Percentiles rank a stretch among this genome's conserved stretches.
These are phyloP conservation scores for Endoconidiophora polonica DNA, from an alignment of 2,329 filamentous ascomycete genomes.

Conservation along the genomic window DNA sequence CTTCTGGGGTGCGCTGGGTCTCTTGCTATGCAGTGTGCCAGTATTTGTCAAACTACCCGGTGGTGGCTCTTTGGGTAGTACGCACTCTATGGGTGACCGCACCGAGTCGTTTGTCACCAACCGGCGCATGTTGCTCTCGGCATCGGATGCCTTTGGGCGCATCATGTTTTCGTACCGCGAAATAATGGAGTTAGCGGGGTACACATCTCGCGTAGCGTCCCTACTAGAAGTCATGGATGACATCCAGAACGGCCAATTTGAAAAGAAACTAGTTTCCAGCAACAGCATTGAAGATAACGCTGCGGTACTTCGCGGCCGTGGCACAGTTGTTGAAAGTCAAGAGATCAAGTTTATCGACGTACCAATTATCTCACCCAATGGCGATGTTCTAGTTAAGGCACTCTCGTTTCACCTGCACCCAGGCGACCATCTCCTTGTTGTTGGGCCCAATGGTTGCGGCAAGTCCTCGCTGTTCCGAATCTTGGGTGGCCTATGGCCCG, in stretches of 20 bases:
- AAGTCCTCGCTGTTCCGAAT: slow-evolving; percentile 96
- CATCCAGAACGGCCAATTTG: slow-evolving; percentile 73
- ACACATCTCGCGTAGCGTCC: slow-evolving; percentile 81
- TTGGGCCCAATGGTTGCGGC: slow-evolving; percentile 92
- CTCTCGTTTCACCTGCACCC: slow-evolving; percentile 76
- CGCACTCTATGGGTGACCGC: slow-evolving; percentile 49
- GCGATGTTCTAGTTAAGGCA: slow-evolving; percentile 73
- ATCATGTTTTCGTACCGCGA: slow-evolving; percentile 98
- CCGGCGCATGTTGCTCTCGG: slow-evolving; percentile 74
- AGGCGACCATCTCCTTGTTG: slow-evolving; percentile 82
- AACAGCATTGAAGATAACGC: slow-evolving; percentile 69
- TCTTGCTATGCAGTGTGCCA: slow-evolving; percentile 82
- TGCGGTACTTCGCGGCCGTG: slow-evolving; percentile 65
- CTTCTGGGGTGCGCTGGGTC: slow-evolving; percentile 88
- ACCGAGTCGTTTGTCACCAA: slow-evolving; percentile 83
- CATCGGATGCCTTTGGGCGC: slow-evolving; percentile 87
- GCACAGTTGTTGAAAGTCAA: slow-evolving; percentile 63
- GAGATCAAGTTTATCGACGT: slow-evolving; percentile 78
- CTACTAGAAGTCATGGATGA: slow-evolving; percentile 90
- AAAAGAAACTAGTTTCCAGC: slow-evolving; percentile 91
- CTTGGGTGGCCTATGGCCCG: slow-evolving; percentile 88
- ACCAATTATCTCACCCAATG: slow-evolving; percentile 93
- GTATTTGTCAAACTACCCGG: slow-evolving; percentile 82
- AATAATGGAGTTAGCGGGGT: slow-evolving; percentile 86
- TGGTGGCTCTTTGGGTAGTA: slow-evolving; percentile 26